Base-by-base conservation (phyloP, 768 basidiomycete species). In the Pleurotus pulmonarius region DNA sequence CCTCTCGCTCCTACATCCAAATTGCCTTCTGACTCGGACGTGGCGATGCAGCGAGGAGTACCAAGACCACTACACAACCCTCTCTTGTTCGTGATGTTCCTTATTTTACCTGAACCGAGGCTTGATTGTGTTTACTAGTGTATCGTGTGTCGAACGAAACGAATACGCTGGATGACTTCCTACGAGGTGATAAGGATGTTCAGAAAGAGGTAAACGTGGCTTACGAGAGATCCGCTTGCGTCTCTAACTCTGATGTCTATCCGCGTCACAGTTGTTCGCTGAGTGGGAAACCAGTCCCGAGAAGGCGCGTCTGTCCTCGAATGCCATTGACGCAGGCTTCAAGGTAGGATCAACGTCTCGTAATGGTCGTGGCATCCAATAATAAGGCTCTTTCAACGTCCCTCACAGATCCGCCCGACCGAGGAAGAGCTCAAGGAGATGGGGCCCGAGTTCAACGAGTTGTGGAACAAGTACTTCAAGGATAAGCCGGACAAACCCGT, bases 401-500 rank as follows among this genome's bases (percentile, higher is more conserved):
- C 13, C 4, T 38, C 44, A 29, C 56, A 85, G 85, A 86, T 88
- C 61, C 85, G 86, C 29, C 87, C 86, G 1, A 83, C 83, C 1
- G 81, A 81, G 65, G 81, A 76, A 61, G 87, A 88, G 65, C 72
- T 87, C 58, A 87, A 86, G 66, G 84, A 87, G 68, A 87, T 87
- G 85, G 86, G 86, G n/a, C 86, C 85, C 13, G 86, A 88, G 63
- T 88, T 87, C 71, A 85, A 85, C 62, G 73, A 75, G 59, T 78
- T 87, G 47, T 87, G 82, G 83, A 70, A 88, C 65, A 76, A 39
- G 25, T 88, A 89, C 72, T 88, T 89, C 80, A 86, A 84, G 75
- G 83, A 88, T 74, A 88, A 87, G 74, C 86, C 86, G 54, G 86
- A 87, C 75, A 88, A 88, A 75, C 87, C 86, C 3, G 84, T 87